Evolutionary conservation across 441 rosid species (phyloP).

Genomic region (Francoa sonchifolia): DNA sequence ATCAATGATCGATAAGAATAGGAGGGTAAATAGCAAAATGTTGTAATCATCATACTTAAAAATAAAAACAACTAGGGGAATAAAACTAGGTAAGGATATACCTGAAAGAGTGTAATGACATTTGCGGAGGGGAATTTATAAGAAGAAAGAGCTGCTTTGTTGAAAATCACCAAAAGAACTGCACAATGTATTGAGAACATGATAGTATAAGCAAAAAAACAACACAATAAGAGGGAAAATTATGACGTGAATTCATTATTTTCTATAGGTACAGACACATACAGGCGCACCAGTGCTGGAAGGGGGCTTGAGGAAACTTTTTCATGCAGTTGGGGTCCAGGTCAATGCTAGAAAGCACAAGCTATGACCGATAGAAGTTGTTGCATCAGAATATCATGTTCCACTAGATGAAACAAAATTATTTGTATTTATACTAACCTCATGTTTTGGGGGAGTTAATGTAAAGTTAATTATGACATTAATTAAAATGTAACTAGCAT

Average conservation of each 20-base stretch:
- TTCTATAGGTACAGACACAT: background rate
- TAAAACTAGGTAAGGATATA: conserved; percentile 9
- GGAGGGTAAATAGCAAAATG: background rate
- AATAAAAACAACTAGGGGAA: background rate
- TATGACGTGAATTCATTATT: background rate
- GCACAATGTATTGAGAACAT: conserved; percentile 18
- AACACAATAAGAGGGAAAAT: background rate
- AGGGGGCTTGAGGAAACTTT: too few relatives aligned
- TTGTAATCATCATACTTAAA: background rate
- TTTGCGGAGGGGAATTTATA: conserved; percentile 74
- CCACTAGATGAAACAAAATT: too few relatives aligned
- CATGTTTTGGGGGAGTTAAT: too few relatives aligned
- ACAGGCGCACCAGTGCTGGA: too few relatives aligned
- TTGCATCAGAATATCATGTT: too few relatives aligned
- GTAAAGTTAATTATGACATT: too few relatives aligned
- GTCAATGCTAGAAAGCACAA: too few relatives aligned
- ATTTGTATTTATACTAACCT: too few relatives aligned
- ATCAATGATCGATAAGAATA: background rate
- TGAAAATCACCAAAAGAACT: conserved; percentile 75
- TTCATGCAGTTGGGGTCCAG: too few relatives aligned
- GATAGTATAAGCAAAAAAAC: too few relatives aligned
- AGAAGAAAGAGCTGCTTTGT: conserved; percentile 94
- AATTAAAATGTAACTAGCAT: too few relatives aligned
- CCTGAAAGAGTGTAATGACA: conserved; percentile 81
- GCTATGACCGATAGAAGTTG: too few relatives aligned